A percentile compares a stretch with the other conserved stretches of the same genome.
These are phyloP conservation scores for Termitomyces eurrhizus DNA, from an alignment of 768 basidiomycete species.

Conservation along the genomic window DNA sequence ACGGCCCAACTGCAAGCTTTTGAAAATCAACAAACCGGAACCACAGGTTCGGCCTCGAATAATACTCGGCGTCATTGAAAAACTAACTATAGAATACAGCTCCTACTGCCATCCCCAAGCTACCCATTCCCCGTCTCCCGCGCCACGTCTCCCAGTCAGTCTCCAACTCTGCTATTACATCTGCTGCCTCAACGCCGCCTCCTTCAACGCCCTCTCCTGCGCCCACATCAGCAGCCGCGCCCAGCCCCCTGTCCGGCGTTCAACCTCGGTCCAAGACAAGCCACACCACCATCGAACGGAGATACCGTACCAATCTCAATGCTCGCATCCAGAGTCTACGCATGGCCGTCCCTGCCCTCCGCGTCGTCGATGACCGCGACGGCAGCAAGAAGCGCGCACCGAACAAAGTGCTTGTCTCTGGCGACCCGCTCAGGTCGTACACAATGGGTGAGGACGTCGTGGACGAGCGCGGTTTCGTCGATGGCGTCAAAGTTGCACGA, in stretches of 20 bases:
- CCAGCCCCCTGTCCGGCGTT: conserved; percentile 8
- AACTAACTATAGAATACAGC: conserved; percentile 11
- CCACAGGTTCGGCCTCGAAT: conserved; percentile 19
- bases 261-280: conserved; percentile 64
- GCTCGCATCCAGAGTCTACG: conserved; percentile 80
- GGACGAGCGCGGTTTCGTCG: conserved; percentile 84
- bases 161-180: conserved; percentile 22
- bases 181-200: conserved; percentile 40
- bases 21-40: conserved; percentile 14
- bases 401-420: conserved; percentile 29
- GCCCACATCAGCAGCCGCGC: conserved; percentile 12
- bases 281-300: conserved; percentile 85
- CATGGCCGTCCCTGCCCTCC: conserved; percentile 78
- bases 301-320: conserved; percentile 87
- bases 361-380: conserved; percentile 65
- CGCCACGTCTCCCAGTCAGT: conserved; percentile 21
- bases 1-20: conserved; percentile 29
- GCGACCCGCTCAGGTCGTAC: conserved; percentile 31
- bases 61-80: not conserved
- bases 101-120: conserved; percentile 24
- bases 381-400: conserved; percentile 47
- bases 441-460: conserved; percentile 44
- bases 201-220: conserved; percentile 32
- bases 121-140: conserved; percentile 36
- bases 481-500: conserved; percentile 88